A percentile compares a stretch with the other conserved stretches of the same genome.
These are phyloP conservation scores for Avena insularis DNA, from an alignment of 176 grass and related monocot genomes.

Conservation along the genomic window DNA sequence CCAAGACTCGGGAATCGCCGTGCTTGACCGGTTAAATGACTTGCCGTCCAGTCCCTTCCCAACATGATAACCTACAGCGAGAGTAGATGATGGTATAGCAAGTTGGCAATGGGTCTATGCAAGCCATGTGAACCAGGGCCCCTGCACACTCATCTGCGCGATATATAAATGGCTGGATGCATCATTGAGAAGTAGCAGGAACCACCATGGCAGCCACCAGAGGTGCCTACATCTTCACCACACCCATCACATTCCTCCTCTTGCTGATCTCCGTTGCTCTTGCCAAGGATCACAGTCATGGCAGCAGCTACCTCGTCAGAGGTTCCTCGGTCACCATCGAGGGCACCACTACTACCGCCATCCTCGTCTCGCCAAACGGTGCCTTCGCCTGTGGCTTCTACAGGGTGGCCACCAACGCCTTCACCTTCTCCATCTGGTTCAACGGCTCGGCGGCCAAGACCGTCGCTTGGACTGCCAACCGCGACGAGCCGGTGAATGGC, in stretches of 20 bases:
- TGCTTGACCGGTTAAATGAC: neutral
- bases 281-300: neutral
- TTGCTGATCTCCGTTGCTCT: neutral
- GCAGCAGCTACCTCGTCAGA: constrained; percentile 22
- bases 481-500: constrained; percentile 57
- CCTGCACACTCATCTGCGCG: neutral
- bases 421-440: constrained; percentile 71
- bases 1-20: neutral
- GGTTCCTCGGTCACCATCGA: constrained; percentile 25
- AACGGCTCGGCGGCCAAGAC: constrained; percentile 28
- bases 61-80: neutral
- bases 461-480: constrained; percentile 67
- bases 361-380: constrained; percentile 50
- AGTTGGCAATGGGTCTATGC: neutral
- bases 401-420: constrained; percentile 58
- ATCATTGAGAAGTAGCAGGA: neutral
- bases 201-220: neutral
- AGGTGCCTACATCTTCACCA: neutral
- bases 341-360: constrained; percentile 5
- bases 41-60: neutral
- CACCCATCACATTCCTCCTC: constrained; percentile 20
- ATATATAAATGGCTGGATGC: neutral
- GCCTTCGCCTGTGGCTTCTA: constrained; percentile 72
- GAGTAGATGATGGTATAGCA: neutral
- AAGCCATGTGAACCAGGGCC: neutral